These are phyloP conservation scores for Dispira simplex DNA, from an alignment of 192 early-diverging fungal species.

Conservation along the genomic window DNA sequence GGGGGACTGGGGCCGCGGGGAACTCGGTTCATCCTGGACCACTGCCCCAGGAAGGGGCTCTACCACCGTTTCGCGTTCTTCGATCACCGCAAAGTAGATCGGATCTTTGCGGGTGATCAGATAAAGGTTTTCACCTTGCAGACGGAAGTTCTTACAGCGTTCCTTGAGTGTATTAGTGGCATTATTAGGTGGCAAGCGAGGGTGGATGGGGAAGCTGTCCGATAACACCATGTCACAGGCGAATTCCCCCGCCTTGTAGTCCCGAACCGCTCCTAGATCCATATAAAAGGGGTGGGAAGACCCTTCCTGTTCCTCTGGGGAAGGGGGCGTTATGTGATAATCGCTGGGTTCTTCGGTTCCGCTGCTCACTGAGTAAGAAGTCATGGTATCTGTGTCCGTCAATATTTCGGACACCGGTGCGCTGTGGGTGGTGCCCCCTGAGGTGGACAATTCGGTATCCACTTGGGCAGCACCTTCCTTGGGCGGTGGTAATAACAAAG, in stretches of 20 bases:
- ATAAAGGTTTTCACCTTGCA: neutral
- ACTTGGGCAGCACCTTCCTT: neutral
- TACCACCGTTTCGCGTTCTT: neutral
- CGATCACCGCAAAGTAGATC: slow-evolving; percentile 4
- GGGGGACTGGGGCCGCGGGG: neutral
- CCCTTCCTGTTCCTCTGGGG: neutral
- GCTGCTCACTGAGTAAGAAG: too few species aligned
- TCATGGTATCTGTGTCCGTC: too few species aligned
- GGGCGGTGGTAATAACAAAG: neutral
- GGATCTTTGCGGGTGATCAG: slow-evolving; percentile 9
- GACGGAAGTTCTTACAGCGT: neutral
- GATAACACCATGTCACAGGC: neutral
- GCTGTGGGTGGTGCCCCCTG: too few species aligned
- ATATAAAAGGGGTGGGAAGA: slow-evolving; percentile 5
- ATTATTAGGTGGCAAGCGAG: neutral
- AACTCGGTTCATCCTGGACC: neutral
- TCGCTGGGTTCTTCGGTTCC: too few species aligned
- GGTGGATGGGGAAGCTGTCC: neutral
- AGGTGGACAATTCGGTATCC: too few species aligned
- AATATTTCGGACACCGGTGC: too few species aligned
- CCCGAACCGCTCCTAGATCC: neutral
- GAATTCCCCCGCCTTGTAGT: slow-evolving; percentile 6
- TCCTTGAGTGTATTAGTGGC: neutral
- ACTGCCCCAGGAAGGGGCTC: neutral
- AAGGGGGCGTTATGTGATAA: neutral